Conservation (phyloP, 2,329 filamentous ascomycete species). For the Paraphaeosphaeria sporulosa region DNA sequence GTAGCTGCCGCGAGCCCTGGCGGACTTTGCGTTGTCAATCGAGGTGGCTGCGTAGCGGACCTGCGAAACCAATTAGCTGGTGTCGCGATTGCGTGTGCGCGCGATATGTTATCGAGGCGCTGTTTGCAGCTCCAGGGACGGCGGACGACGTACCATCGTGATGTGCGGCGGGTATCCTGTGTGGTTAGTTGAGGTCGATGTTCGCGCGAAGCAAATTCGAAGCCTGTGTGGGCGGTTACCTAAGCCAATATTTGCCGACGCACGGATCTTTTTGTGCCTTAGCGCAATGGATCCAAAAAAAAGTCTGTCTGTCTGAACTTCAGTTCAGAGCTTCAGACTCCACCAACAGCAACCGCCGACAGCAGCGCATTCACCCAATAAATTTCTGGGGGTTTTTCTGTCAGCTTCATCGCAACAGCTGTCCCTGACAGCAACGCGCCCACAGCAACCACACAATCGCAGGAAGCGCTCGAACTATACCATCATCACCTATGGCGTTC, state of each 20-base stretch:
- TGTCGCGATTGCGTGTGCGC: conserved; percentile 16
- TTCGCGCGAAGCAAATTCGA: conserved; percentile 33
- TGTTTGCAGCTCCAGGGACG: conserved; percentile 38
- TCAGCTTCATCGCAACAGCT: not conserved
- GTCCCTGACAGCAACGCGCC: not conserved
- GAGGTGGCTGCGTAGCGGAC: conserved; percentile 49
- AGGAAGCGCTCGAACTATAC: conserved; percentile 8
- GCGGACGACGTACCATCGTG: conserved; percentile 21
- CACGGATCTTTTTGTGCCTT: not conserved
- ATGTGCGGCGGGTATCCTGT: conserved; percentile 47
- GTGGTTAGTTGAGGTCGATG: conserved; percentile 38
- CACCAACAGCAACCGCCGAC: not conserved
- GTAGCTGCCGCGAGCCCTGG: conserved; percentile 97
- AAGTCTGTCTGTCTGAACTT: conserved; percentile 5
- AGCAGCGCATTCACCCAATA: not conserved
- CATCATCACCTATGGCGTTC: conserved; percentile 50
- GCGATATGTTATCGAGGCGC: conserved; percentile 7
- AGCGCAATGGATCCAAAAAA: conserved; percentile 12
- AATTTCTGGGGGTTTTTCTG: not conserved
- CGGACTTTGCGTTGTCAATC: conserved; percentile 67
- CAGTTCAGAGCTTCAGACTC: not conserved
- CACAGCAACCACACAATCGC: not conserved
- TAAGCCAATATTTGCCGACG: not conserved
- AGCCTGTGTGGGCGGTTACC: conserved; percentile 30
- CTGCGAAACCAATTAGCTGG: conserved; percentile 39